Evolutionary conservation across 306 rosid species (phyloP).

Genomic region (Lupinus albus): DNA sequence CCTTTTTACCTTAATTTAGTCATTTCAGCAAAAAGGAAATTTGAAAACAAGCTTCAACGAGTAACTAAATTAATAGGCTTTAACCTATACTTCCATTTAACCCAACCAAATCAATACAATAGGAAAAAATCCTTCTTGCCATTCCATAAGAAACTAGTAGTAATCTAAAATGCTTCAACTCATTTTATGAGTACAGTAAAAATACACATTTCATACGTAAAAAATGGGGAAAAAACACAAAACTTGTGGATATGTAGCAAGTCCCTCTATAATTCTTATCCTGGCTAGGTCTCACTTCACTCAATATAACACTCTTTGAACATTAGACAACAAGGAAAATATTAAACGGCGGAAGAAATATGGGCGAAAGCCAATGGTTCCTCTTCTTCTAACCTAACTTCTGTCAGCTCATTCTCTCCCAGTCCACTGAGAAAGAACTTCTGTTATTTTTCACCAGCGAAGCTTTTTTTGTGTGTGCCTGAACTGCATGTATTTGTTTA

Average conservation of each 20-base stretch:
- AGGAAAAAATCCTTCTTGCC: neutral
- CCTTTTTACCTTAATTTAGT: too few species aligned
- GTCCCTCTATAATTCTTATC: neutral
- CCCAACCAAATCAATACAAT: neutral
- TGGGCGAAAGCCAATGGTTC: neutral
- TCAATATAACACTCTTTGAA: neutral
- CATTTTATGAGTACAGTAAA: neutral
- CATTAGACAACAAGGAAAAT: slow-evolving; percentile 3
- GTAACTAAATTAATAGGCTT: neutral
- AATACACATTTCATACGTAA: neutral
- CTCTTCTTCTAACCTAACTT: slow-evolving; percentile 12
- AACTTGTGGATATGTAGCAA: neutral
- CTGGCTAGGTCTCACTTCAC: neutral
- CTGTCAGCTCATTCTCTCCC: slow-evolving; percentile 5
- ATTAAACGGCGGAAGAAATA: neutral
- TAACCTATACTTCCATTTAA: neutral
- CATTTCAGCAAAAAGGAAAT: neutral
- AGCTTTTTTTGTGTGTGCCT: too few species aligned
- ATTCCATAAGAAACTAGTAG: neutral
- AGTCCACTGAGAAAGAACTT: neutral
- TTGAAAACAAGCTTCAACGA: neutral
- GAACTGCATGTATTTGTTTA: neutral
- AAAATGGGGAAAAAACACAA: neutral
- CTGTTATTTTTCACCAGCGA: too few species aligned
- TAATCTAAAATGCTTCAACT: neutral